Percentiles rank a stretch among this genome's conserved stretches.
Conservation (phyloP, 31 red algal species). For the Asparagopsis taxiformis region DNA sequence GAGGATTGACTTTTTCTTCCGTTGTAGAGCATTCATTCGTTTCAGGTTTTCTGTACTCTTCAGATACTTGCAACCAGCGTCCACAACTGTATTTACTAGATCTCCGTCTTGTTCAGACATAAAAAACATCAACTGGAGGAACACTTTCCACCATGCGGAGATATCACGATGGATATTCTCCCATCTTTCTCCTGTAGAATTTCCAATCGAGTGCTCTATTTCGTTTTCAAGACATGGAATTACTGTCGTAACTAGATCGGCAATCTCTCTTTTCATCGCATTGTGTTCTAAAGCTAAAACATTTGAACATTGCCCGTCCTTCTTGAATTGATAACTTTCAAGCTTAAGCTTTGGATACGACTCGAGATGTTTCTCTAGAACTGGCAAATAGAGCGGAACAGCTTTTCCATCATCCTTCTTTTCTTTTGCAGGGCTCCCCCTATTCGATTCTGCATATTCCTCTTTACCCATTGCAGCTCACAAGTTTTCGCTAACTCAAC, state of each 20-base stretch:
- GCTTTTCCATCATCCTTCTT: too few relatives aligned
- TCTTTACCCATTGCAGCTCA: too few relatives aligned
- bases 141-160: neutral
- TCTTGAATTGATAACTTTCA: neutral
- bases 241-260: neutral
- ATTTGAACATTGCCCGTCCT: neutral
- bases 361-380: neutral
- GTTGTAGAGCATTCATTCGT: conserved; percentile 1
- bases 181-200: neutral
- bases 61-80: conserved; percentile 12
- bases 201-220: neutral
- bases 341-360: neutral
- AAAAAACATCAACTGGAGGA: neutral
- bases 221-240: neutral
- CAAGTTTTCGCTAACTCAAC: too few relatives aligned
- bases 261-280: neutral
- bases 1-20: conserved; percentile 13
- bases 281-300: neutral
- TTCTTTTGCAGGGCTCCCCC: too few relatives aligned
- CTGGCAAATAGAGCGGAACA: neutral
- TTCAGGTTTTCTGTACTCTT: conserved; percentile 1
- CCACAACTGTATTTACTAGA: conserved; percentile 11
- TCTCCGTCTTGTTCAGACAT: conserved; percentile 35
- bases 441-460: too few relatives aligned
- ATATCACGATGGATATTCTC: neutral